These are phyloP conservation scores for Fusarium goolgardi DNA, from an alignment of 2,329 filamentous ascomycete species.

Conservation along the genomic window DNA sequence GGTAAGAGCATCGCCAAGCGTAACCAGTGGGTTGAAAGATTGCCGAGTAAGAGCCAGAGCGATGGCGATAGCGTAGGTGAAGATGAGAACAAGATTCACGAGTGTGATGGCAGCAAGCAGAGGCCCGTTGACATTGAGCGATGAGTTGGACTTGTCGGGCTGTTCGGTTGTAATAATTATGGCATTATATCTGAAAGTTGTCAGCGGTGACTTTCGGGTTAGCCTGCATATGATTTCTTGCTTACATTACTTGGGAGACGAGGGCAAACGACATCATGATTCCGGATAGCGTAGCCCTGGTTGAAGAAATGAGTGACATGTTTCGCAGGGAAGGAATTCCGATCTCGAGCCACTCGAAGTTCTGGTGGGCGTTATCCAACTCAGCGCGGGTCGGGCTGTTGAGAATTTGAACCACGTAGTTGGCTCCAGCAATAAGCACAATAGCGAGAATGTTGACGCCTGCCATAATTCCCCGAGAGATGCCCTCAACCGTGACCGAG, in stretches of 20 bases:
- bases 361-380: slow-evolving; percentile 59
- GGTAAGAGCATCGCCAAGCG: slow-evolving; percentile 62
- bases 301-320: slow-evolving; percentile 56
- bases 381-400: slow-evolving; percentile 64
- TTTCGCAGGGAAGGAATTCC: slow-evolving; percentile 66
- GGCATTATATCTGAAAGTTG: slow-evolving; percentile 61
- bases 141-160: slow-evolving; percentile 19
- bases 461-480: slow-evolving; percentile 58
- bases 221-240: background rate
- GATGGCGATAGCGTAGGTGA: slow-evolving; percentile 57
- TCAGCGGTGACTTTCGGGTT: slow-evolving; percentile 10
- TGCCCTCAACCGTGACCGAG: slow-evolving; percentile 52
- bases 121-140: slow-evolving; percentile 56
- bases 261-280: slow-evolving; percentile 58
- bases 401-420: slow-evolving; percentile 66
- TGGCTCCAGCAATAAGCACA: slow-evolving; percentile 60
- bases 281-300: slow-evolving; percentile 54
- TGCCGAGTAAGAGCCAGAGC: slow-evolving; percentile 51
- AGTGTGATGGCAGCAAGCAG: slow-evolving; percentile 54
- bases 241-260: slow-evolving; percentile 63
- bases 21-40: slow-evolving; percentile 59
- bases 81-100: slow-evolving; percentile 56
- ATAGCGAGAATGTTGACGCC: slow-evolving; percentile 59
- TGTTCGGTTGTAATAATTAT: slow-evolving; percentile 57
- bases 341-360: slow-evolving; percentile 63